Evolutionary conservation across 2,329 filamentous ascomycete genomes (phyloP), one percentile per base, ranked within the genome.

Genomic region (Colletotrichum agaves): DNA sequence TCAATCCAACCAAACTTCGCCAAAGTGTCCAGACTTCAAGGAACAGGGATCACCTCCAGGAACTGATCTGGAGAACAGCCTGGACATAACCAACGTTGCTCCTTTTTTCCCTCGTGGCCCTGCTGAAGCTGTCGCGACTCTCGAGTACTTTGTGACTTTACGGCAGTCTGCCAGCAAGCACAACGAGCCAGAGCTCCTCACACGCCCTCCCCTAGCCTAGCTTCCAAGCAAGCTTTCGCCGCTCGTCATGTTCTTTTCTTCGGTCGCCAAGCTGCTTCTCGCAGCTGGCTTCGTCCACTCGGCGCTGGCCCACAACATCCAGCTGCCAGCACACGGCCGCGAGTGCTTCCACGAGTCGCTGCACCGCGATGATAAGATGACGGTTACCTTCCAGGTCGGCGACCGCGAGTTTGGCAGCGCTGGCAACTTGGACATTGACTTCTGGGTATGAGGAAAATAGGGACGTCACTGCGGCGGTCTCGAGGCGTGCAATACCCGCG

Each of bases 301-400:
- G 74, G 85, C 90, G 72, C 86, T 88, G 72, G 93, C 93, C 74
- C 96, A 99, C 88, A 98, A 97, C 85, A 98, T 99, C 81, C 93
- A 96, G 80, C 90, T 99, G 76, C 91, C 91, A 71, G 91, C 94
- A 74, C 94, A 99, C 82, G 93, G 93, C 77, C 89, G 94, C 82
- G 96, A 99, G 85, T 99, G 96, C 85, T 99, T 98, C 87, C 93
- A 97, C 85, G 96, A 99, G 84, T 82, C 85, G 74, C 89, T 99
- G 68, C 95, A 97, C 84, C 89, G 87, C 79, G 96, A 97, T 80
- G 96, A 99, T 84, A 93, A 91, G 81, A 99, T 99, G 96, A 98
- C 94, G 8, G 94, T 99, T 68, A 97, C 94, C 33, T 99, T 97
- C 86, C 96, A 98, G 84, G 95, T 98, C 67, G 96, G 96, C 77